Percentiles rank a stretch among this genome's conserved stretches.
phyloP scores from a whole-genome alignment of 495 filamentous ascomycete species.

The Penicillium nucicola region DNA sequence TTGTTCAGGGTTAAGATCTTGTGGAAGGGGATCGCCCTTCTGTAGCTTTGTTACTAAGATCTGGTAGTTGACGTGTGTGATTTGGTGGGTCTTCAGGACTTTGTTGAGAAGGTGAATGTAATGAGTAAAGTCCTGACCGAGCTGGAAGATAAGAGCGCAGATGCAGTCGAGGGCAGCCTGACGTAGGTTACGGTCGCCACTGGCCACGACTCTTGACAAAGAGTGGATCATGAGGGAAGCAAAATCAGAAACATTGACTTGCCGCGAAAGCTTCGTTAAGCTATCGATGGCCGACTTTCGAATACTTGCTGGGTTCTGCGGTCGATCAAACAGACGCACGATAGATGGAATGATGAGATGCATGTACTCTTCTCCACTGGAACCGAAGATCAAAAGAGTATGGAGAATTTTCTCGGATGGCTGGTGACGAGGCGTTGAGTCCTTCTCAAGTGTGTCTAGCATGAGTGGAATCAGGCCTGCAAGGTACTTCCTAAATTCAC shows the following conservation, averaged over 20 bases:
- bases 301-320: constrained; percentile 69
- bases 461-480: constrained; percentile 85
- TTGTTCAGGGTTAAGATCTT: constrained; percentile 88
- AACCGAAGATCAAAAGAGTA: constrained; percentile 93
- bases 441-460: constrained; percentile 88
- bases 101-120: constrained; percentile 92
- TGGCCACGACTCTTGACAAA: constrained; percentile 71
- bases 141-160: constrained; percentile 90
- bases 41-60: constrained; percentile 86
- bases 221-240: constrained; percentile 93
- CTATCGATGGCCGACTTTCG: constrained; percentile 92
- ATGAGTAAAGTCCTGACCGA: constrained; percentile 90
- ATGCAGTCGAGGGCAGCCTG: constrained; percentile 92
- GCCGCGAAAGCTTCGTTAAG: constrained; percentile 86
- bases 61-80: constrained; percentile 84
- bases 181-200: constrained; percentile 66
- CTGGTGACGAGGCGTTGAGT: constrained; percentile 64
- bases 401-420: constrained; percentile 90
- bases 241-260: constrained; percentile 97
- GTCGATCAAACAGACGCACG: constrained; percentile 84
- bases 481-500: constrained; percentile 94
- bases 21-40: constrained; percentile 88
- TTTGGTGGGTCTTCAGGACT: constrained; percentile 58
- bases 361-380: constrained; percentile 97
- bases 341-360: constrained; percentile 97